phyloP scores from a whole-genome alignment of 176 grass and related monocot species.

The Zizania latifolia region DNA sequence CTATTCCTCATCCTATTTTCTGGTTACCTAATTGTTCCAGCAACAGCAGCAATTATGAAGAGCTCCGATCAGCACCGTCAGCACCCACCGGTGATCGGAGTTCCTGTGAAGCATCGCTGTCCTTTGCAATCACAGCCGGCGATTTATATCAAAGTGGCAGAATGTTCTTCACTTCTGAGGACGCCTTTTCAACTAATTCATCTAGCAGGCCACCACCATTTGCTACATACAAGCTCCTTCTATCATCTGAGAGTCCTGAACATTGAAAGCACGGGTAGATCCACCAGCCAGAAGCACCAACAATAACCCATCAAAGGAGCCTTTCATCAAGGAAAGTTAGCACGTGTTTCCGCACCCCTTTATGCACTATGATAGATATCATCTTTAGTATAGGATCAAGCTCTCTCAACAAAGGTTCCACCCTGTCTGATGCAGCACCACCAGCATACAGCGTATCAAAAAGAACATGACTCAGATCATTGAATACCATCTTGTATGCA shows the following conservation, averaged over 20 bases:
- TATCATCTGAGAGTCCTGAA: conserved; percentile 50
- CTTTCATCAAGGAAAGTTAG: conserved; percentile 79
- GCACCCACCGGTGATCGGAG: no score
- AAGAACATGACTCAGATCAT: conserved; percentile 65
- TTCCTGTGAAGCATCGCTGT: no score
- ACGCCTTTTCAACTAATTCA: conserved; percentile 70
- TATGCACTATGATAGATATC: conserved; percentile 45
- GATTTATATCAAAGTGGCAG: no score
- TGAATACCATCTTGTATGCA: conserved; percentile 73
- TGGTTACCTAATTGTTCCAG: no score
- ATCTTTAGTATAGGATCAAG: conserved; percentile 53
- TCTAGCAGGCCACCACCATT: conserved; percentile 58
- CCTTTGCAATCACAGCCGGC: no score
- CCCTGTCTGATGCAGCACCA: conserved; percentile 47
- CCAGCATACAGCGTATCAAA: conserved; percentile 66
- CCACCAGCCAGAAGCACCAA: conserved; percentile 83
- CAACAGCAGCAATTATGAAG: no score
- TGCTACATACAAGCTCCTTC: conserved; percentile 64
- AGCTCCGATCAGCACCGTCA: no score
- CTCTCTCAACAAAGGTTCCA: conserved; percentile 59
- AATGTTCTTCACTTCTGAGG: conserved; percentile 60
- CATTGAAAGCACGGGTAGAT: conserved; percentile 49
- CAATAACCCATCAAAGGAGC: conserved; percentile 77
- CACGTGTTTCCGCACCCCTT: conserved; percentile 37
- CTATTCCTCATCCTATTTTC: no score